Percentiles rank a stretch among this genome's conserved stretches.
phyloP scores from a whole-genome alignment of 2,329 filamentous ascomycete species.

The Ramichloridium luteum region DNA sequence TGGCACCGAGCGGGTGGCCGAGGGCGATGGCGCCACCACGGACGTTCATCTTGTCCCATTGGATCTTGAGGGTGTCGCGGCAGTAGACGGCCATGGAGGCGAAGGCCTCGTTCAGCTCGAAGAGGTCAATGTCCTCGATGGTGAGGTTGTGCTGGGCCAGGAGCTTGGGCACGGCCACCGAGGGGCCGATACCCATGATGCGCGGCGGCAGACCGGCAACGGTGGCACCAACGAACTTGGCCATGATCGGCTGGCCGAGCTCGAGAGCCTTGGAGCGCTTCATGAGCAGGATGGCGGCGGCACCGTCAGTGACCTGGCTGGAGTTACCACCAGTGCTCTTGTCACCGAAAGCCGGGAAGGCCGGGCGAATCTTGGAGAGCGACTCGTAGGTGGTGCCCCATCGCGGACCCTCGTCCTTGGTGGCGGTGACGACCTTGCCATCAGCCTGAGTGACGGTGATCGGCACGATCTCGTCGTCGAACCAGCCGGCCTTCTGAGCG shows the following conservation, averaged over 20 bases:
- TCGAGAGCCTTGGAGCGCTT: slow-evolving; percentile 79
- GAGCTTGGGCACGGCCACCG: slow-evolving; percentile 64
- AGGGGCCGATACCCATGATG: slow-evolving; percentile 91
- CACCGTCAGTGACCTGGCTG: slow-evolving; percentile 88
- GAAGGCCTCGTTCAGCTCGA: slow-evolving; percentile 96
- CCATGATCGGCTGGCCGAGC: slow-evolving; percentile 81
- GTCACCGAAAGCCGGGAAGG: slow-evolving; percentile 82
- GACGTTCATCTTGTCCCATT: slow-evolving; percentile 67
- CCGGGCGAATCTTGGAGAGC: slow-evolving; percentile 72
- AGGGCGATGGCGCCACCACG: slow-evolving; percentile 73
- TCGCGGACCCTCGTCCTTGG: slow-evolving; percentile 79
- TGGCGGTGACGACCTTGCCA: slow-evolving; percentile 63
- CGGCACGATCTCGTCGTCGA: slow-evolving; percentile 87
- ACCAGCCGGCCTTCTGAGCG: slow-evolving; percentile 83
- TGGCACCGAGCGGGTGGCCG: slow-evolving; percentile 70
- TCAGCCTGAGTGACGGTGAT: slow-evolving; percentile 64
- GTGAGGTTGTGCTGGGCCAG: slow-evolving; percentile 65
- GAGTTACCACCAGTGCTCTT: slow-evolving; percentile 86
- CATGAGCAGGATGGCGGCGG: slow-evolving; percentile 83
- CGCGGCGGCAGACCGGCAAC: slow-evolving; percentile 81
- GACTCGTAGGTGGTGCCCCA: slow-evolving; percentile 77
- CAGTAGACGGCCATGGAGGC: slow-evolving; percentile 97
- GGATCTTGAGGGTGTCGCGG: slow-evolving; percentile 48
- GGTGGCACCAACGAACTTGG: slow-evolving; percentile 87
- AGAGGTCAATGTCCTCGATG: slow-evolving; percentile 72